Conservation (phyloP, 805 yeast species). For the Candida boidinii region DNA sequence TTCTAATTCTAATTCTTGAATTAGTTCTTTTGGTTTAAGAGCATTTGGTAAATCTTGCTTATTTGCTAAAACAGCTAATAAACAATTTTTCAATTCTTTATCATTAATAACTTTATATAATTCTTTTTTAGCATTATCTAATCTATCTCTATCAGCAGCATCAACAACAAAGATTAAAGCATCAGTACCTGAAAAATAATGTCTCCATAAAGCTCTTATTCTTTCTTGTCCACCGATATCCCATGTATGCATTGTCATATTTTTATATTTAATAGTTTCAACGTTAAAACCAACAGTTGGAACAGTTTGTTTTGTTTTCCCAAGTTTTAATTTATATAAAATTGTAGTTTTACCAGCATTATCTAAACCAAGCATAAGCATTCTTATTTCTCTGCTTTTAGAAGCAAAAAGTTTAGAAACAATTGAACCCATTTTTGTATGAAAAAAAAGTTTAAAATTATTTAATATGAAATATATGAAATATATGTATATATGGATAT, state of each 20-base stretch:
- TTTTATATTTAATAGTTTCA: constrained; percentile 42
- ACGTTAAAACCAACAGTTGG: constrained; percentile 95
- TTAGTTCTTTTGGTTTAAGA: constrained; percentile 70
- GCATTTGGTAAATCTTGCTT: constrained; percentile 74
- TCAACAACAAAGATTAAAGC: constrained; percentile 90
- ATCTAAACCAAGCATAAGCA: constrained; percentile 87
- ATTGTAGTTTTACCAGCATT: constrained; percentile 92
- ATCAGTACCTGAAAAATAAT: constrained; percentile 87
- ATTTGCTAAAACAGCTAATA: constrained; percentile 79
- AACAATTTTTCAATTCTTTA: constrained; percentile 73
- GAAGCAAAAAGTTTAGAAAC: too few species aligned
- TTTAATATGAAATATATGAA: too few species aligned
- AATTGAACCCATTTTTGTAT: too few species aligned
- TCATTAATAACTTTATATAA: constrained; percentile 72
- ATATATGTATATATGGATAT: too few species aligned
- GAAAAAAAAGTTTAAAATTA: too few species aligned
- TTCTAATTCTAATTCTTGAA: constrained; percentile 59
- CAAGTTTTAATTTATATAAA: constrained; percentile 72
- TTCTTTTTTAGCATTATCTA: constrained; percentile 73
- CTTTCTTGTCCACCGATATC: constrained; percentile 93
- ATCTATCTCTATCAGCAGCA: constrained; percentile 60
- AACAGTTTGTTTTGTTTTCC: constrained; percentile 68
- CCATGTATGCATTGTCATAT: constrained; percentile 58
- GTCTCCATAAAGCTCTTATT: constrained; percentile 90
- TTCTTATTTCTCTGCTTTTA: constrained; percentile 30